Evolutionary conservation across 2,329 filamentous ascomycete genomes (phyloP), one percentile per base, ranked within the genome.

Genomic region (Diaporthe eres): DNA sequence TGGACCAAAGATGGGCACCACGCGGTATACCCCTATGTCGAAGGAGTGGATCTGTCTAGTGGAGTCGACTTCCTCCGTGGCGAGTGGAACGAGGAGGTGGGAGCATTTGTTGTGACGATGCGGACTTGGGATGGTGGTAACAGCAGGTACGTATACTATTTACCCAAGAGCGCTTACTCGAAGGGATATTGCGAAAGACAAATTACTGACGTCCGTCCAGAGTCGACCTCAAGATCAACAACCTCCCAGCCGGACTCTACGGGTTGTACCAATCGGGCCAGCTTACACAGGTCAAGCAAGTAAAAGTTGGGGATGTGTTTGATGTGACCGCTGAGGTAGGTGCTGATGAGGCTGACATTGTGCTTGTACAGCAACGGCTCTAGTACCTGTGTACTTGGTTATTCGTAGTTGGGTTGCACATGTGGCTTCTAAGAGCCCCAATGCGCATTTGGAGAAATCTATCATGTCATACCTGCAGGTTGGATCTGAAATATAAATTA

Each of bases 1-100:
- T 83, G 82, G 80, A 80, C 78, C 0, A 71, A 68, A 19, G 79
- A 82, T 25, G 72, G 72, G 3, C 72, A 74, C n/a, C 72, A 74
- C 17, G 51, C 37, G 5, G 31, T 22, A 8, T 74, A 74, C 25
- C 72, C 72, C 8, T 34, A 49, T 37, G 28, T 74, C 19, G 72
- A 74, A 6, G 72, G 61, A 12, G 28, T 60, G 22, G 61, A 74
- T 7, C 51, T 74, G 22, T 58, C 72, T n/a, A 47, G 37, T 31
- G 51, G 61, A 6, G 61, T 74, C 5, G 72, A 74, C 28, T 74
- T 70, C 28, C 61, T 74, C 51, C 72, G 72, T 22, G 51, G 72
- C 12, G 61, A 58, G n/a, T 74, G 72, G 72, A 58, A 55, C n/a
- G 61, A 58, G 22, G 51, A 74, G 6, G 37, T 74, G 6, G 61